Evolutionary conservation across 2,329 filamentous ascomycete species (phyloP).

Genomic region (Zymoseptoria pseudotritici): DNA sequence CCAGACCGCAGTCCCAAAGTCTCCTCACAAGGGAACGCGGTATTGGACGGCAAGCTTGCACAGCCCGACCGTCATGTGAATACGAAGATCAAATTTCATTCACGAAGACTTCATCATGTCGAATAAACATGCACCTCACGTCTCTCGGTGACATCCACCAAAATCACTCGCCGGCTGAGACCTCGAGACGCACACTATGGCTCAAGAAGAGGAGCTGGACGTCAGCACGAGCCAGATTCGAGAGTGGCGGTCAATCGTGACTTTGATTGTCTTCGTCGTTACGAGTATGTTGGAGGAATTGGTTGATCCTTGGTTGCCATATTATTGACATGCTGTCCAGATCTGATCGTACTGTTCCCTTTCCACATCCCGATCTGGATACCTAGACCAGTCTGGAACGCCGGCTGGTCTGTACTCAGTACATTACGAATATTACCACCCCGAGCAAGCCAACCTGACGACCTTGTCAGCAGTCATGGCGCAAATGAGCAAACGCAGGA

Average conservation of each 20-base stretch:
- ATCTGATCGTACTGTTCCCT: conserved; percentile 62
- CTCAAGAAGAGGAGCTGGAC: neutral
- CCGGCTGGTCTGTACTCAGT: conserved; percentile 38
- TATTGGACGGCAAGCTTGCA: neutral
- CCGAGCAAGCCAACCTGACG: conserved; percentile 21
- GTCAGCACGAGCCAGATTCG: conserved; percentile 44
- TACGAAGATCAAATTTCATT: neutral
- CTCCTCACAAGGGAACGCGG: neutral
- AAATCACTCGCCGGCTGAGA: neutral
- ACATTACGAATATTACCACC: conserved; percentile 48
- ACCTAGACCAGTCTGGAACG: conserved; percentile 45
- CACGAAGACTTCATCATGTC: neutral
- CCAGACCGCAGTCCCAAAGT: neutral
- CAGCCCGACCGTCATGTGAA: neutral
- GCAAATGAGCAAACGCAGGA: conserved; percentile 26
- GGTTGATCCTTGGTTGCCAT: neutral
- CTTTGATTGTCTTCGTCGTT: conserved; percentile 59
- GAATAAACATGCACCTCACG: neutral
- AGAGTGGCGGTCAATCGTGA: conserved; percentile 63
- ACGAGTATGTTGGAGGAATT: conserved; percentile 52
- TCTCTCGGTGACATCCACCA: neutral
- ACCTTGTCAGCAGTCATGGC: conserved; percentile 17
- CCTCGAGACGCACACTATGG: neutral
- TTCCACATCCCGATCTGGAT: conserved; percentile 58
- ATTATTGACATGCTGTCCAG: conserved; percentile 33